Evolutionary conservation across 1,284 basidiomycete genomes (phyloP).

Genomic region (Somion occarium): DNA sequence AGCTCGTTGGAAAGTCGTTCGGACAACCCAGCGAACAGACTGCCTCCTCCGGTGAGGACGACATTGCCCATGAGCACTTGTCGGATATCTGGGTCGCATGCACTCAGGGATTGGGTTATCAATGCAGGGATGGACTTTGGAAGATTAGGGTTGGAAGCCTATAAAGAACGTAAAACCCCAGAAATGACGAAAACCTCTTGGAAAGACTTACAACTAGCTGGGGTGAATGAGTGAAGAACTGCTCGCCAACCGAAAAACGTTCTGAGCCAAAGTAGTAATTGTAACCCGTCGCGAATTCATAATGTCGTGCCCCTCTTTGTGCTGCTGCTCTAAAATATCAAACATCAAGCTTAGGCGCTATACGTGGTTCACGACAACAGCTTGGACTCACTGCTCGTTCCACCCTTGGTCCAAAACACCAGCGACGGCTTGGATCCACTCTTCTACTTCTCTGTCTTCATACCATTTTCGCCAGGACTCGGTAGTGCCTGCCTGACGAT

Average conservation of each 20-base stretch:
- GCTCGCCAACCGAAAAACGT: conserved; percentile 83
- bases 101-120: conserved; percentile 75
- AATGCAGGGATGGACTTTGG: conserved; percentile 76
- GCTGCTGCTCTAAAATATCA: conserved; percentile 41
- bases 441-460: conserved; percentile 84
- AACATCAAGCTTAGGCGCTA: background rate
- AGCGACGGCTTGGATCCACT: conserved; percentile 88
- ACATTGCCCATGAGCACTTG: conserved; percentile 90
- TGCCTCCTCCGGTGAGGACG: conserved; percentile 91
- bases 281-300: conserved; percentile 97
- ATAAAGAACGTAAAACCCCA: conserved; percentile 2
- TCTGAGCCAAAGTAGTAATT: conserved; percentile 82
- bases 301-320: conserved; percentile 56
- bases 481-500: conserved; percentile 71
- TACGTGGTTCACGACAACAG: background rate
- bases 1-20: conserved; percentile 87
- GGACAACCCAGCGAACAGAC: conserved; percentile 79
- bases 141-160: conserved; percentile 64
- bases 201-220: conserved; percentile 64
- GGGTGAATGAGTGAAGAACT: conserved; percentile 81
- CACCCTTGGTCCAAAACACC: conserved; percentile 84
- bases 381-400: conserved; percentile 71
- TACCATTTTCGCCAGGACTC: conserved; percentile 80
- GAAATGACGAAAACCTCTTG: background rate
- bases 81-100: conserved; percentile 90